Evolutionary conservation across 148 eudicot genomes (phyloP), one percentile per base, ranked within the genome.

Genomic region (Rhododendron simsii): DNA sequence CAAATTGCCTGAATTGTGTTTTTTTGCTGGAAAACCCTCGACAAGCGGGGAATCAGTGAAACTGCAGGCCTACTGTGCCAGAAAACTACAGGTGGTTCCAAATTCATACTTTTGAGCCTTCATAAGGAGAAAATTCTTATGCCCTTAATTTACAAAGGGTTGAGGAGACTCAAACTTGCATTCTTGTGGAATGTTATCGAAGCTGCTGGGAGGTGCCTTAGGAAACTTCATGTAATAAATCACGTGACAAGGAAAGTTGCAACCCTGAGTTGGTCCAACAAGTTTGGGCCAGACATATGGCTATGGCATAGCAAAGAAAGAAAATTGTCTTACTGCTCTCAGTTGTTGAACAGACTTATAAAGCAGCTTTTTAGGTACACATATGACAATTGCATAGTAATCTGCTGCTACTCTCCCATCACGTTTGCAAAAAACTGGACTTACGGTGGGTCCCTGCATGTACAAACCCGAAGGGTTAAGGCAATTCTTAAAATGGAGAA

Each of bases 341-440:
- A 96, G 93, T 88, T 95, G 98, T 88, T 92, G 93, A 87, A 96
- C 94, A 63, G 97, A 93, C 84, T 93, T 92, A 84, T 96, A 95
- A 51, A 96, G 98, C 35, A 82, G 91, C 92, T 94, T 96, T 89
- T 95, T 95, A 5, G 98, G 99, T 26, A 94, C 99, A 91, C 99
- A 96, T 41, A 95, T 92, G 65, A 93, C 97, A 82, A 96, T 94
- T 78, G 98, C 99, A 89, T 89, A 96, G 82, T 95, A 95, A 84
- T 94, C 99, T 77, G 91, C 91, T 28, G 85, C 48, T 57, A 91
- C 92, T 75, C 39, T 90, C 23, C 98, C 99, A 88, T 95, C 87
- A 78, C 90, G 90, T 89, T 92, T 92, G 90, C 95, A 88, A 85
- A 91, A 96, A 81, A 96, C 98, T 35, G 98, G 98, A 90, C 96